Conservation (phyloP, 2,329 filamentous ascomycete species). For the Metarhizium brunneum region DNA sequence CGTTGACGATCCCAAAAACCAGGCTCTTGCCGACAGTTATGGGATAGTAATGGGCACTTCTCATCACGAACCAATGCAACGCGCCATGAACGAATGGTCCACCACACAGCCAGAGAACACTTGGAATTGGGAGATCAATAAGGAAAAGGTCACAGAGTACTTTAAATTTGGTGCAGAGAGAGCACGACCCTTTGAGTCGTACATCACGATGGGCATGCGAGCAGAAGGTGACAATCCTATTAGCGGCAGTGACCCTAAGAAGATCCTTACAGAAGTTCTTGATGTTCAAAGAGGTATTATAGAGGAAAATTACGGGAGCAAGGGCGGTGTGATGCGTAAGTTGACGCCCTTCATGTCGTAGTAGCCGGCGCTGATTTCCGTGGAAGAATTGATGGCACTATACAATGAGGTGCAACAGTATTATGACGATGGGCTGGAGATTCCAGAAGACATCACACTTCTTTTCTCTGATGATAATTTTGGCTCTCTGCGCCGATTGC, state of each 20-base stretch:
- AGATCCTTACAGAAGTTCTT: slow-evolving; percentile 43
- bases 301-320: slow-evolving; percentile 36
- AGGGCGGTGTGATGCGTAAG: slow-evolving; percentile 31
- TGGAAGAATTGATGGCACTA: slow-evolving; percentile 48
- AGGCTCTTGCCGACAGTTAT: slow-evolving; percentile 50
- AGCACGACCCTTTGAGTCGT: slow-evolving; percentile 46
- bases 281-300: slow-evolving; percentile 45
- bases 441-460: slow-evolving; percentile 53
- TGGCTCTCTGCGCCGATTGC: slow-evolving; percentile 49
- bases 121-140: slow-evolving; percentile 53
- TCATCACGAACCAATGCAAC: slow-evolving; percentile 58
- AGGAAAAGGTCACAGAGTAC: slow-evolving; percentile 43
- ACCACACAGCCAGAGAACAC: slow-evolving; percentile 32
- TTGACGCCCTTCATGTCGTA: neutral
- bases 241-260: slow-evolving; percentile 38
- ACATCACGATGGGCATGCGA: slow-evolving; percentile 51
- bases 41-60: slow-evolving; percentile 56
- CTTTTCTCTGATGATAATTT: slow-evolving; percentile 56
- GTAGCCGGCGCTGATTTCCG: neutral
- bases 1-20: slow-evolving; percentile 49
- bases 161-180: slow-evolving; percentile 47
- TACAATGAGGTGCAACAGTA: slow-evolving; percentile 59
- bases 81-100: slow-evolving; percentile 42
- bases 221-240: slow-evolving; percentile 48
- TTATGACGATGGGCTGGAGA: slow-evolving; percentile 48